Evolutionary conservation across 352 stramenopile genomes (phyloP).

Genomic region (Elongisporangium undulatum): DNA sequence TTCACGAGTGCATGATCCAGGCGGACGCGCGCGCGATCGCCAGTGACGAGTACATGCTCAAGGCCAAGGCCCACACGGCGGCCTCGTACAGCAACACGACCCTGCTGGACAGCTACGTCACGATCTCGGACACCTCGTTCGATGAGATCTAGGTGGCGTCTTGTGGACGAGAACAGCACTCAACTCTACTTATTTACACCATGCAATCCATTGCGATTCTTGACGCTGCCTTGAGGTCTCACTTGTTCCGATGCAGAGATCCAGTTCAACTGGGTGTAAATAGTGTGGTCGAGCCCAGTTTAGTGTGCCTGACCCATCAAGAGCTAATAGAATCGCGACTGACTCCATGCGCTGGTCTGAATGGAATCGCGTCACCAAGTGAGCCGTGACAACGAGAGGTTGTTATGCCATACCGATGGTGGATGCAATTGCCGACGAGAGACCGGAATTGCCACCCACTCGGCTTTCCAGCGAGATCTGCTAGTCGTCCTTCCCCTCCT

Average conservation of each 20-base stretch:
- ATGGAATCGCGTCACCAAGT: background rate
- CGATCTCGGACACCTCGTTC: conserved; percentile 15
- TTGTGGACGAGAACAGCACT: no score
- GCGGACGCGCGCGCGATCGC: conserved; percentile 11
- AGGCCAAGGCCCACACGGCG: conserved; percentile 15
- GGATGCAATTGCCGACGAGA: background rate
- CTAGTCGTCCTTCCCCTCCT: background rate
- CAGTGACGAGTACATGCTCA: conserved; percentile 12
- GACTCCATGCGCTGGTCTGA: background rate
- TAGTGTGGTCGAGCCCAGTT: background rate
- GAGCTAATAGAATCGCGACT: background rate
- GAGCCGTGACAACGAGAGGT: background rate
- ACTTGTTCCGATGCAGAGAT: no score
- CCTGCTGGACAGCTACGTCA: conserved; percentile 10
- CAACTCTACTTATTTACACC: no score
- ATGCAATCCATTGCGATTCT: no score
- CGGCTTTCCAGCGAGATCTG: background rate
- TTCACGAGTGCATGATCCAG: conserved; percentile 15
- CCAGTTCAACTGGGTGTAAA: no score
- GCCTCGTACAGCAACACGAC: background rate
- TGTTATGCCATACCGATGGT: no score
- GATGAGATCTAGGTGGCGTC: background rate
- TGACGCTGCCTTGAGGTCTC: no score
- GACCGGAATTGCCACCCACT: background rate
- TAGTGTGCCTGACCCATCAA: background rate